These are phyloP conservation scores for Yarrowia sp. DNA, from an alignment of 805 yeast species.

Conservation along the genomic window DNA sequence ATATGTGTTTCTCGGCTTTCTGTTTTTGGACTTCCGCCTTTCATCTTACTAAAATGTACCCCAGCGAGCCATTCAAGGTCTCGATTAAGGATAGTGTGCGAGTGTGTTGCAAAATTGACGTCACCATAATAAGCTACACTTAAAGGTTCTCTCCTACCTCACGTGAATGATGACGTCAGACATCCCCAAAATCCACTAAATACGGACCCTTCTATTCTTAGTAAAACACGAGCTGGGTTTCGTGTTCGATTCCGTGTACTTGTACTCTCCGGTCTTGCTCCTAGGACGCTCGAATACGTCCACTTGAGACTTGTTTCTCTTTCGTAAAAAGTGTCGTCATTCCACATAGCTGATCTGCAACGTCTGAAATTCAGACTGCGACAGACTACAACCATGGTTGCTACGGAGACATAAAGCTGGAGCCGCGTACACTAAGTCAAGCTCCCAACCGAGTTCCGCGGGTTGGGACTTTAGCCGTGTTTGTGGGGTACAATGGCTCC, in stretches of 20 bases:
- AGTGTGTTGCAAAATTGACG: background rate
- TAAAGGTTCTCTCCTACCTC: background rate
- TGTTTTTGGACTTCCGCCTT: background rate
- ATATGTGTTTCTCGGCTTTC: background rate
- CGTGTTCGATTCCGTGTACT: background rate
- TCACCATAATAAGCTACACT: background rate
- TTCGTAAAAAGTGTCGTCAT: background rate
- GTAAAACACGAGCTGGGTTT: background rate
- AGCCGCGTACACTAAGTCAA: background rate
- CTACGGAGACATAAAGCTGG: slow-evolving; percentile 6
- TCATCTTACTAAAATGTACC: background rate
- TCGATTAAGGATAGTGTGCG: background rate
- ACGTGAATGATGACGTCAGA: slow-evolving; percentile 2
- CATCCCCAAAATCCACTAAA: too few relatives aligned
- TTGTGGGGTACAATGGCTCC: background rate
- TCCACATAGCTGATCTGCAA: slow-evolving; percentile 3
- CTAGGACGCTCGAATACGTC: background rate
- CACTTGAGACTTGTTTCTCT: background rate
- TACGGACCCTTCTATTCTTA: background rate
- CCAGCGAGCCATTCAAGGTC: background rate
- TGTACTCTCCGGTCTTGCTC: background rate
- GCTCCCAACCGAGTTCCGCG: background rate
- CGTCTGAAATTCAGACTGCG: background rate
- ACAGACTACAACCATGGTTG: background rate
- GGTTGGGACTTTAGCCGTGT: slow-evolving; percentile 12